A percentile compares a stretch with the other conserved stretches of the same genome.
Evolutionary conservation across 83 land plant genomes (phyloP).

Genomic region (Picea abies): DNA sequence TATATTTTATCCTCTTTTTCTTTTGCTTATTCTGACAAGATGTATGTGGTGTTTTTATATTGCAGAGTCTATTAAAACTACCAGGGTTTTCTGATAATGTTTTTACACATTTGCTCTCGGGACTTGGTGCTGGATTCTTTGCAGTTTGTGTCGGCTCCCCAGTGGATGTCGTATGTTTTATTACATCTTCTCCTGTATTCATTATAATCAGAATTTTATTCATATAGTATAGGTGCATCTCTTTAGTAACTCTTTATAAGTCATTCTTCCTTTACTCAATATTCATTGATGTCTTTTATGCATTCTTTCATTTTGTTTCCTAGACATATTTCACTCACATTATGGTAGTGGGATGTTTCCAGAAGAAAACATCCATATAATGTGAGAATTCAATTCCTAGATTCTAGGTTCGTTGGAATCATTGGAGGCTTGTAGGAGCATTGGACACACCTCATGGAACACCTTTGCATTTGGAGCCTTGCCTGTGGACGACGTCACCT

Average conservation of each 20-base stretch:
- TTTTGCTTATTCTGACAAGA: not conserved
- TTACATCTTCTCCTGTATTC: not conserved
- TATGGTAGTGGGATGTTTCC: not conserved
- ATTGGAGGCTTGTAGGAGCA: no score
- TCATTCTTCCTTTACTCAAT: not conserved
- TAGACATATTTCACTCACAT: not conserved
- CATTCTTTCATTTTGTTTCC: not conserved
- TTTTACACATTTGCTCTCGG: conserved; percentile 90
- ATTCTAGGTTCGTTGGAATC: not conserved
- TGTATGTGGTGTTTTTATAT: conserved; percentile 11
- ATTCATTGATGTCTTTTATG: not conserved
- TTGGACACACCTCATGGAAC: no score
- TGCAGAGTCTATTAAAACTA: conserved; percentile 81
- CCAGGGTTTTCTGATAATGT: conserved; percentile 94
- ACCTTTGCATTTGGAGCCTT: no score
- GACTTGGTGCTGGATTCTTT: conserved; percentile 97
- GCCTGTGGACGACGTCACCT: no score
- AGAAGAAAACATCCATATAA: not conserved
- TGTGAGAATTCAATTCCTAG: not conserved
- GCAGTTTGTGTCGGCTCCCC: conserved; percentile 99
- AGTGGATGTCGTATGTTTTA: conserved; percentile 89
- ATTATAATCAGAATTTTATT: not conserved
- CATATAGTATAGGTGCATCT: not conserved
- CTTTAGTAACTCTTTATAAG: not conserved
- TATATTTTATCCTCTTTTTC: not conserved